phyloP scores from a whole-genome alignment of 2,329 filamentous ascomycete genomes.

The Phaeosphaeriaceae sp. region DNA sequence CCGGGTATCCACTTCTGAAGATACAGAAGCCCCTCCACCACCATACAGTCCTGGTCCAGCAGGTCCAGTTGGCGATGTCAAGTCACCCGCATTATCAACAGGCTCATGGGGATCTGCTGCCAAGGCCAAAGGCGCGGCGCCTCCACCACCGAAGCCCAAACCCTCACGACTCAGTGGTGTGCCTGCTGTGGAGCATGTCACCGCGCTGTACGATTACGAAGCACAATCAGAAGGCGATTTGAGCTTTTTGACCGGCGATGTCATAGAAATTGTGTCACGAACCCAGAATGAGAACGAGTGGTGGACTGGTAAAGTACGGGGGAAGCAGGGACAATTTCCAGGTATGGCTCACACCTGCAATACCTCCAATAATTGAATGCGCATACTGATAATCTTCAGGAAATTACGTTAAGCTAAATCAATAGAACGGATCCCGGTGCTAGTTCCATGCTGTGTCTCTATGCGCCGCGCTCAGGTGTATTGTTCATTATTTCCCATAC shows the following conservation, averaged over 20 bases:
- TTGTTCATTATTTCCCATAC: too few species aligned
- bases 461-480: not conserved
- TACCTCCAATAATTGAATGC: not conserved
- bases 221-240: constrained; percentile 94
- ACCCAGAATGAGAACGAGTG: constrained; percentile 96
- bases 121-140: constrained; percentile 57
- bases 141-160: constrained; percentile 63
- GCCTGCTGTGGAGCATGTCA: constrained; percentile 76
- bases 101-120: constrained; percentile 53
- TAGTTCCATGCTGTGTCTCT: not conserved
- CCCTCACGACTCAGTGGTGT: constrained; percentile 72
- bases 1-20: constrained; percentile 39
- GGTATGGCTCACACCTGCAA: constrained; percentile 63
- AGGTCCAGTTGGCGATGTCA: constrained; percentile 22
- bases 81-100: constrained; percentile 40
- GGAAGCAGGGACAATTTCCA: constrained; percentile 89
- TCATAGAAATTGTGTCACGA: constrained; percentile 84
- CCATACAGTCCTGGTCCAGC: constrained; percentile 48
- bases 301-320: constrained; percentile 86
- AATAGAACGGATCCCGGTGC: constrained; percentile 15
- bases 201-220: constrained; percentile 93
- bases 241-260: constrained; percentile 85
- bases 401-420: constrained; percentile 53
- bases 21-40: constrained; percentile 47
- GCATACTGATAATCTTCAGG: constrained; percentile 44